phyloP scores from a whole-genome alignment of 176 grass and related monocot species.

The Oryza brachyantha region DNA sequence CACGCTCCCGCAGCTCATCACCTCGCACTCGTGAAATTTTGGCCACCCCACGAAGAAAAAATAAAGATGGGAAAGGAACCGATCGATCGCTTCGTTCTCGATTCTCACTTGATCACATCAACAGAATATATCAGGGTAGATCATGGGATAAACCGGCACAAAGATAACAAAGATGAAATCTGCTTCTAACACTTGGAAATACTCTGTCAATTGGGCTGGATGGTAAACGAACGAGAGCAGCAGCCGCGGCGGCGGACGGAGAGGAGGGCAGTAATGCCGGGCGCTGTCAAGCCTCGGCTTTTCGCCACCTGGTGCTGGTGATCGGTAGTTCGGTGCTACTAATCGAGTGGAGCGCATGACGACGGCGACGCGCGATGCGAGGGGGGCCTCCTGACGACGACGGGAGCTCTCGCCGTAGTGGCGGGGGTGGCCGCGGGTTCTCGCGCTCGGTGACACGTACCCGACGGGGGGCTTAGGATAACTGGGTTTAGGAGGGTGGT shows the following conservation, averaged over 20 bases:
- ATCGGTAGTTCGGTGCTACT: not conserved
- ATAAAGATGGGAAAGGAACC: not conserved
- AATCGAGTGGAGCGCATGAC: not conserved
- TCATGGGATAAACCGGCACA: no score
- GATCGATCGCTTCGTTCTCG: not conserved
- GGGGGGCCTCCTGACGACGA: not conserved
- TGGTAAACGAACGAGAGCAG: not conserved
- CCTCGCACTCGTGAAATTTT: not conserved
- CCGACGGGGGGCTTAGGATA: not conserved
- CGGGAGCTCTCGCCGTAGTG: not conserved
- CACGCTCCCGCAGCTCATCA: not conserved
- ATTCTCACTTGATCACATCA: not conserved
- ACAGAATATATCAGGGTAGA: no score
- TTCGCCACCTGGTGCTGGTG: slow-evolving; percentile 18
- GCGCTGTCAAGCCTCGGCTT: not conserved
- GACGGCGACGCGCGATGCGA: not conserved
- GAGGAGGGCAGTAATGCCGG: not conserved
- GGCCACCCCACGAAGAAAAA: not conserved
- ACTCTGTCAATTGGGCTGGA: no score
- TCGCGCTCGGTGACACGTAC: slow-evolving; percentile 31
- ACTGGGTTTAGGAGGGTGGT: not conserved
- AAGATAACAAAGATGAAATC: no score
- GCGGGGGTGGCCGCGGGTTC: slow-evolving; percentile 12
- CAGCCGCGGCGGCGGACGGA: no score
- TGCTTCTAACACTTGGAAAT: no score